Base-by-base conservation (phyloP, 164 flowering plant species). In the Magnolia changhungtana region DNA sequence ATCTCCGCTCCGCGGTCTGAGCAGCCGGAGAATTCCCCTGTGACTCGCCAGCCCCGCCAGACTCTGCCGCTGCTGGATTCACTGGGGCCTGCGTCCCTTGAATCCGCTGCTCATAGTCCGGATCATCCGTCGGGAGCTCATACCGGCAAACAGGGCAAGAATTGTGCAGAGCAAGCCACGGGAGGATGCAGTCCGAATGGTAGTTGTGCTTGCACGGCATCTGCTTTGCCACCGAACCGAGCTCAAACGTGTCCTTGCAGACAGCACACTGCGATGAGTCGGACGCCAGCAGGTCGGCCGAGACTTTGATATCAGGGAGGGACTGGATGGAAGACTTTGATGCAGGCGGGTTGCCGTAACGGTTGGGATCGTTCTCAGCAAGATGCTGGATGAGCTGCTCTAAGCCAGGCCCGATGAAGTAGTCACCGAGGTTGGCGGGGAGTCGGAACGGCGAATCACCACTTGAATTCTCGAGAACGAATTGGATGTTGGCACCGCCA, bases 351-450 rank as follows among this genome's bases (percentile, higher is more conserved):
- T 96, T 89, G 1, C 98, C 98, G 9, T 90, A 83, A 0, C 98
- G 85, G 61, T 91, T 91, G 0, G 97, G 98, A 78, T 92, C 98
- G 71, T 92, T 94, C 86, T 94, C 98, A 1, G 97, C 97, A 1
- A 94, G 85, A 77, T 94, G 98, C 78, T 94, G 98, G 78, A 94
- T 94, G 83, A 94, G 78, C 61, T 94, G 97, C 87, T 94, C 98
- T 23, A 92, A 83, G 1, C 96, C 96, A 3, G 96, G 92, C 18
- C 98, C 98, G 14, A 92, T 71, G 81, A 91, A 91, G 78, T 92
- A 94, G 69, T 94, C 98, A 2, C 97, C 96, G 0, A 91, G 72
- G 71, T 85, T 90, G 1, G 79, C 63, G 0, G 90, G 89, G 3
- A 85, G 70, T 2, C 86, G 82, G 49, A 88, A 79, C 0, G 78